These are phyloP conservation scores for Melaleuca quinquenervia DNA, from an alignment of 345 rosid genomes.

Conservation along the genomic window DNA sequence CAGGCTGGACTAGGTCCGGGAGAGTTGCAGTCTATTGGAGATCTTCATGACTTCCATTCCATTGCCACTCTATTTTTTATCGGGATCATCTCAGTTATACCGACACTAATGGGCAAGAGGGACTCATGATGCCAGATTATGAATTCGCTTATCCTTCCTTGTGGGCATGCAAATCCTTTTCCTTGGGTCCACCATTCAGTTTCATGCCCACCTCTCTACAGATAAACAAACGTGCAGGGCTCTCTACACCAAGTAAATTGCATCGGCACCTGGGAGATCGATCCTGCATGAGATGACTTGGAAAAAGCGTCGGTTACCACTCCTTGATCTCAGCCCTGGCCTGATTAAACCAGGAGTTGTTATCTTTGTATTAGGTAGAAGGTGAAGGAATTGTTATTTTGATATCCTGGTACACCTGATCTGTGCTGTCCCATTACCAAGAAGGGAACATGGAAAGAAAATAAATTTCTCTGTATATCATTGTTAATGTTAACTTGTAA, in stretches of 20 bases:
- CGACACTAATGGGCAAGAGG: slow-evolving; percentile 52
- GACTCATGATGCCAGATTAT: slow-evolving; percentile 5
- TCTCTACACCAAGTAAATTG: neutral
- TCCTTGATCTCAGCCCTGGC: neutral
- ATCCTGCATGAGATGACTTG: neutral
- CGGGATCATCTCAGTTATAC: slow-evolving; percentile 54
- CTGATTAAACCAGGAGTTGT: neutral
- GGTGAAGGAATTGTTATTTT: neutral
- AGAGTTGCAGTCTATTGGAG: slow-evolving; percentile 59
- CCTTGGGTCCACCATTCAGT: neutral
- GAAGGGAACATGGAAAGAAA: neutral
- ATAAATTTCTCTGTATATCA: neutral
- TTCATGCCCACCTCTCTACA: neutral
- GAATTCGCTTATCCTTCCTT: neutral
- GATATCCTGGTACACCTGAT: neutral
- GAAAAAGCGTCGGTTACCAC: neutral
- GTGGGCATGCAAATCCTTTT: neutral
- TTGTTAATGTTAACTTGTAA: neutral
- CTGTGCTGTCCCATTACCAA: neutral
- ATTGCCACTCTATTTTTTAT: slow-evolving; percentile 60
- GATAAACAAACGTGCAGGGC: neutral
- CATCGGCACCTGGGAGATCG: neutral
- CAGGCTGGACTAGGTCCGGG: slow-evolving; percentile 86
- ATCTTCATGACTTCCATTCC: slow-evolving; percentile 77
- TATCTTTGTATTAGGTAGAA: neutral